Evolutionary conservation across 805 yeast species (phyloP).

Genomic region (Saccharomycopsis sp.): DNA sequence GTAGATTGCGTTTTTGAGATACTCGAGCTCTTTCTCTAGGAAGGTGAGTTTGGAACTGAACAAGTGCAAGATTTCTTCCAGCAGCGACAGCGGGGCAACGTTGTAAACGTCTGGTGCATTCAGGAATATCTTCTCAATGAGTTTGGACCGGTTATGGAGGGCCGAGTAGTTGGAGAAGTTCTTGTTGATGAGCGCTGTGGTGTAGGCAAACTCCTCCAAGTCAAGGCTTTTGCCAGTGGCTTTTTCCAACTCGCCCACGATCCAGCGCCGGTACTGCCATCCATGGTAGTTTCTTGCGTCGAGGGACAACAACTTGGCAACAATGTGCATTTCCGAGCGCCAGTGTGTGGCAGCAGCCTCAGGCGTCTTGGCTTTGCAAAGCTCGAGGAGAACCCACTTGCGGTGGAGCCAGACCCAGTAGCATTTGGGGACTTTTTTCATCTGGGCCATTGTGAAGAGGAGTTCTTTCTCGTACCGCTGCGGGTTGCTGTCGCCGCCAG

Average conservation of each 20-base stretch:
- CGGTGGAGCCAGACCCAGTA: constrained; percentile 98
- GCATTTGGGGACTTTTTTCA: constrained; percentile 71
- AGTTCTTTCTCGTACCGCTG: constrained; percentile 45
- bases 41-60: constrained; percentile 30
- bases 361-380: constrained; percentile 45
- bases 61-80: constrained; percentile 14
- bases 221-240: constrained; percentile 27
- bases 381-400: constrained; percentile 60
- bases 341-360: too few species aligned
- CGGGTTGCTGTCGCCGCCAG: neutral
- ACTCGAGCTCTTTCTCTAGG: constrained; percentile 49
- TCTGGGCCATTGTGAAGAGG: constrained; percentile 43
- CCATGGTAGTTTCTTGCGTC: constrained; percentile 91
- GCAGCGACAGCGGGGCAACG: too few species aligned
- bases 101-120: constrained; percentile 19
- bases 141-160: constrained; percentile 80
- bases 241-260: constrained; percentile 36
- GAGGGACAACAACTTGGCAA: constrained; percentile 52
- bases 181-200: constrained; percentile 66
- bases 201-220: constrained; percentile 59
- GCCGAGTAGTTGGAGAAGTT: constrained; percentile 93
- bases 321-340: constrained; percentile 53
- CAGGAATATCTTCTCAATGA: constrained; percentile 46
- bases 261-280: constrained; percentile 84
- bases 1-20: constrained; percentile 74